A percentile compares a stretch with the other conserved stretches of the same genome.
These are phyloP conservation scores for Cladorrhinum sp. DNA, from an alignment of 2,329 filamentous ascomycete genomes.

Conservation along the genomic window DNA sequence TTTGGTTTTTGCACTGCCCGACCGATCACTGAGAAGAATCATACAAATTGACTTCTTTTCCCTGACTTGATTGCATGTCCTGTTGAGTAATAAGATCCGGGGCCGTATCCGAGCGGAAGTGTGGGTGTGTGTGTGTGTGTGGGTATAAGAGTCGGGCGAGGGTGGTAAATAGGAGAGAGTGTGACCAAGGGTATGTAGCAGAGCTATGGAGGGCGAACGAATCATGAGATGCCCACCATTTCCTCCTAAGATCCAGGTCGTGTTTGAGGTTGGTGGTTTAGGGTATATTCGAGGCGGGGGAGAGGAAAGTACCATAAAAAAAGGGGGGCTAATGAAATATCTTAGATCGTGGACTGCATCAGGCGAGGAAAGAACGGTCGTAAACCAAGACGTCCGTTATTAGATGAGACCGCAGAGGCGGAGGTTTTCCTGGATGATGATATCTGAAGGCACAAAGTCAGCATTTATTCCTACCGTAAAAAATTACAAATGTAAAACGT, in stretches of 20 bases:
- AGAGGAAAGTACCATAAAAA: conserved; percentile 1
- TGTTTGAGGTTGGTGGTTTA: not conserved
- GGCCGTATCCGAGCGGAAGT: not conserved
- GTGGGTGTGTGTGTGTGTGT: not conserved
- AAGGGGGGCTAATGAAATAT: not conserved
- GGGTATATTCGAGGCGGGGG: conserved; percentile 9
- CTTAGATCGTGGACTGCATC: not conserved
- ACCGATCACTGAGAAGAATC: not conserved
- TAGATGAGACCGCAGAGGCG: conserved; percentile 96
- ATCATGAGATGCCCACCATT: conserved; percentile 7
- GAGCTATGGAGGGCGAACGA: not conserved
- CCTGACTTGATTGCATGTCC: not conserved
- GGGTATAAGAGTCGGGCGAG: not conserved
- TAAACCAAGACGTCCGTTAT: conserved; percentile 32
- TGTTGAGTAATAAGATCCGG: not conserved
- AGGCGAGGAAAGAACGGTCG: not conserved
- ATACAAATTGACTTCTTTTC: conserved; percentile 11
- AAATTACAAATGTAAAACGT: conserved; percentile 35
- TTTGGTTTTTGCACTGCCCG: not conserved
- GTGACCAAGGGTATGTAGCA: not conserved
- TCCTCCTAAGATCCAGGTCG: conserved; percentile 2
- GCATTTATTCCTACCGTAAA: conserved; percentile 21
- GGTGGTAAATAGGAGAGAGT: not conserved
- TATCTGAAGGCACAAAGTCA: conserved; percentile 64
- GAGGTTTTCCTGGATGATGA: conserved; percentile 99